A percentile compares a stretch with the other conserved stretches of the same genome.
These are phyloP conservation scores for Cenchrus purpureus DNA, from an alignment of 176 grass and related monocot genomes.

Conservation along the genomic window DNA sequence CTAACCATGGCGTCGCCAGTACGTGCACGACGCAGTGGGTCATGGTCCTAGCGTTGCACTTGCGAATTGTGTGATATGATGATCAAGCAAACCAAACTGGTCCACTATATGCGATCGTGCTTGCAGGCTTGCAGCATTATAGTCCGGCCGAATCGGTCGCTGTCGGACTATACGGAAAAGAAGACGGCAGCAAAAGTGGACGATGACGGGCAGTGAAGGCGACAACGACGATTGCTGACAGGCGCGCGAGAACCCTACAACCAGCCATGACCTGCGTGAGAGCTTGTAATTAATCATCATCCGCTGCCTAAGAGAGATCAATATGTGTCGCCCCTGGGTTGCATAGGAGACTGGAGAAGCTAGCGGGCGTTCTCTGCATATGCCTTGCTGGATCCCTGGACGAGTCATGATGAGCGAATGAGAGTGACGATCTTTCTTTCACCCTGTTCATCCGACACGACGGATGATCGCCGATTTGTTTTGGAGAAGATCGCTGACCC, in stretches of 20 bases:
- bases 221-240: neutral
- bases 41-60: neutral
- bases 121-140: neutral
- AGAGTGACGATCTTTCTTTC: too few species aligned
- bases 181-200: neutral
- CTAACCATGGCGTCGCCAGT: neutral
- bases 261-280: too few species aligned
- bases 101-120: slow-evolving; percentile 12
- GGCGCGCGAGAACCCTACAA: neutral
- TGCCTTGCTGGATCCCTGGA: too few species aligned
- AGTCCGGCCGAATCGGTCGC: neutral
- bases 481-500: too few species aligned
- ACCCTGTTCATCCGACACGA: too few species aligned
- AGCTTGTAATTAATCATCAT: neutral
- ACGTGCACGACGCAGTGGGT: neutral
- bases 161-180: neutral
- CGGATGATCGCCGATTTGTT: too few species aligned
- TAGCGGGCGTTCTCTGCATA: too few species aligned
- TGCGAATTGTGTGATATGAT: neutral
- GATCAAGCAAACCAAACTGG: slow-evolving; percentile 6
- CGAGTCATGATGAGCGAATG: too few species aligned
- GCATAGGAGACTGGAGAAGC: too few species aligned
- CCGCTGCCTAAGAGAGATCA: neutral
- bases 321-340: too few species aligned
- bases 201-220: neutral